A percentile compares a stretch with the other conserved stretches of the same genome.
These are phyloP conservation scores for Sphagnum tenellum DNA, from an alignment of 225 moss, liverwort and hornwort genomes.

Conservation along the genomic window DNA sequence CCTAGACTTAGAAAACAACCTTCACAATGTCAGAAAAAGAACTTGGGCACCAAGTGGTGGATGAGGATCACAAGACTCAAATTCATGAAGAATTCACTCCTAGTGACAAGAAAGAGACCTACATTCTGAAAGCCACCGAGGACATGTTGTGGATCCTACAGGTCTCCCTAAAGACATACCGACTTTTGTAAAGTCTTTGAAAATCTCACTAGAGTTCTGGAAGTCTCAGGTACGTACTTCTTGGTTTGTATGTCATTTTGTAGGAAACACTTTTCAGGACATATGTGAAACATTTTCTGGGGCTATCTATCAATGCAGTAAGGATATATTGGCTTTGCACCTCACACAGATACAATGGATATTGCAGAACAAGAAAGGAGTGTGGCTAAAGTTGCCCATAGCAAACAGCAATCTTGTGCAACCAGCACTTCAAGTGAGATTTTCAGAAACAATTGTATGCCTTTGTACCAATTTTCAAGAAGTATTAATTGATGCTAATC, in stretches of 20 bases:
- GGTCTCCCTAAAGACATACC: constrained; percentile 6
- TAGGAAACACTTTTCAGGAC: no score
- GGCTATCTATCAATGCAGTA: background rate
- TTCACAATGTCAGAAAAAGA: no score
- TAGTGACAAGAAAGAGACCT: no score
- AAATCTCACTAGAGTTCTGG: constrained; percentile 4
- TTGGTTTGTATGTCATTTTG: no score
- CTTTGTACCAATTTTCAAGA: no score
- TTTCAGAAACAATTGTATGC: background rate
- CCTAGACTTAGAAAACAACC: no score
- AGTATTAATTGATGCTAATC: background rate
- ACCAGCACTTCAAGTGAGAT: constrained; percentile 13
- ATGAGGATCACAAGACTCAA: no score
- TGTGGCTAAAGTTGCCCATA: constrained; percentile 17
- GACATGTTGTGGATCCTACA: constrained; percentile 9
- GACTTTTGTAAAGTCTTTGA: constrained; percentile 6
- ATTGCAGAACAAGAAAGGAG: constrained; percentile 10
- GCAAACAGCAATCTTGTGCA: constrained; percentile 12
- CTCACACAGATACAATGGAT: background rate
- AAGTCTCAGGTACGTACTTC: constrained; percentile 3
- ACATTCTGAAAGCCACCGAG: no score
- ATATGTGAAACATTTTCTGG: background rate
- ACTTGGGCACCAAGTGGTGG: no score
- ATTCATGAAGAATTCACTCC: no score
- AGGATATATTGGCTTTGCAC: background rate